A percentile compares a stretch with the other conserved stretches of the same genome.
Evolutionary conservation across 768 basidiomycete genomes (phyloP).

Genomic region (Boletus rufocinnamomeus): DNA sequence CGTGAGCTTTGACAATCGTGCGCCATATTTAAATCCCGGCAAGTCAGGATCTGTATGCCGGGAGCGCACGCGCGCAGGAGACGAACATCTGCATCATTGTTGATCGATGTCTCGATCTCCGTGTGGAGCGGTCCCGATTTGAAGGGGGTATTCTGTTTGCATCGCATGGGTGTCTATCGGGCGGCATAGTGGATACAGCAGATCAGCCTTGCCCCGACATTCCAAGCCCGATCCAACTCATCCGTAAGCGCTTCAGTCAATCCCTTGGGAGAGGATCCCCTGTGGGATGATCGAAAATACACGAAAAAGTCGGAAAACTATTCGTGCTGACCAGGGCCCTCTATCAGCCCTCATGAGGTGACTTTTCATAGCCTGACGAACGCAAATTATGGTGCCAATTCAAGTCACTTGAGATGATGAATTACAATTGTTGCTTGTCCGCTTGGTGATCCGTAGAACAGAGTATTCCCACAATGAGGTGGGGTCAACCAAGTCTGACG

Average conservation of each 20-base stretch:
- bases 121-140: slow-evolving; percentile 21
- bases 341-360: too few relatives aligned
- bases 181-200: neutral
- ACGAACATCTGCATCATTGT: too few relatives aligned
- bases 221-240: slow-evolving; percentile 25
- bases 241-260: slow-evolving; percentile 22
- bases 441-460: neutral
- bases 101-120: neutral
- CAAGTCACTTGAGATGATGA: neutral
- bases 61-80: neutral
- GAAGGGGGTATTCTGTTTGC: slow-evolving; percentile 7
- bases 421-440: neutral
- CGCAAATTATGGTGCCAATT: neutral
- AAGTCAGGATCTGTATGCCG: slow-evolving; percentile 9
- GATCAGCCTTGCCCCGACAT: neutral
- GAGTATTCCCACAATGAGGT: neutral
- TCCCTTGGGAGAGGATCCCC: neutral
- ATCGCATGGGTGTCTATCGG: neutral
- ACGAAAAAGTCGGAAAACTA: too few relatives aligned
- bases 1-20: neutral
- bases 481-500: neutral
- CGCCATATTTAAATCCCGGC: slow-evolving; percentile 1
- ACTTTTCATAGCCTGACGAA: too few relatives aligned
- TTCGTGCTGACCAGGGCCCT: too few relatives aligned
- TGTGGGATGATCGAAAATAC: too few relatives aligned